phyloP scores from a whole-genome alignment of 2,329 filamentous ascomycete species.

The Pyricularia pennisetigena region DNA sequence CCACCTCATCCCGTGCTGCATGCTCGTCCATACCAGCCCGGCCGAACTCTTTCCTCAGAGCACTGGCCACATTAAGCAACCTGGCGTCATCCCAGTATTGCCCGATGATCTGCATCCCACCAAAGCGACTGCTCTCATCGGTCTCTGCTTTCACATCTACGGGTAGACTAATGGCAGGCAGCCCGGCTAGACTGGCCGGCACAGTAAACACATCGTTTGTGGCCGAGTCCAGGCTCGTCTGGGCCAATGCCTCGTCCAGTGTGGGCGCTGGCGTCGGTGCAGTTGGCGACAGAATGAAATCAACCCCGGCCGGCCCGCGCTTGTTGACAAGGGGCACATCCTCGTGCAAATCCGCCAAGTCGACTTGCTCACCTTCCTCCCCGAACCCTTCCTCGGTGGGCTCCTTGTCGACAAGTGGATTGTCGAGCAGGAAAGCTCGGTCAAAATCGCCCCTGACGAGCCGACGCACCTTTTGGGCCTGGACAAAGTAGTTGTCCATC shows the following conservation, averaged over 20 bases:
- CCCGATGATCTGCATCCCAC: conserved; percentile 68
- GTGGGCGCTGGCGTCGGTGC: conserved; percentile 49
- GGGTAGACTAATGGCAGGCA: conserved; percentile 83
- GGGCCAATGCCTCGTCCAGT: conserved; percentile 36
- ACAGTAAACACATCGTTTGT: conserved; percentile 95
- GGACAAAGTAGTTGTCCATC: conserved; percentile 93
- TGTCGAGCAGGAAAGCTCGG: conserved; percentile 57
- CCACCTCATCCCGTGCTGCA: background rate
- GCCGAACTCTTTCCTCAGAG: conserved; percentile 16
- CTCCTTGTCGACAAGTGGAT: conserved; percentile 47
- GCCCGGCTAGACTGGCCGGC: conserved; percentile 81
- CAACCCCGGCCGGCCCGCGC: conserved; percentile 55
- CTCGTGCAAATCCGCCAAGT: conserved; percentile 51
- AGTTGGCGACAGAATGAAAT: conserved; percentile 82
- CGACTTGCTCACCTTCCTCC: conserved; percentile 32
- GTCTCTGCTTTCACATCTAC: conserved; percentile 10
- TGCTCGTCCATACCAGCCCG: background rate
- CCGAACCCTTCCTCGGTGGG: background rate
- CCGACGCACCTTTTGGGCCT: conserved; percentile 79
- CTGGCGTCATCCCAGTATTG: conserved; percentile 68
- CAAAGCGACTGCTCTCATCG: conserved; percentile 17
- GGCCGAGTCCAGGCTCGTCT: conserved; percentile 63
- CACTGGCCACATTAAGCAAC: conserved; percentile 47
- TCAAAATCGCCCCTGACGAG: conserved; percentile 85
- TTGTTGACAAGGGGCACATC: conserved; percentile 41